phyloP scores from a whole-genome alignment of 2,329 filamentous ascomycete genomes.

The Dendrostoma leiphaemia region DNA sequence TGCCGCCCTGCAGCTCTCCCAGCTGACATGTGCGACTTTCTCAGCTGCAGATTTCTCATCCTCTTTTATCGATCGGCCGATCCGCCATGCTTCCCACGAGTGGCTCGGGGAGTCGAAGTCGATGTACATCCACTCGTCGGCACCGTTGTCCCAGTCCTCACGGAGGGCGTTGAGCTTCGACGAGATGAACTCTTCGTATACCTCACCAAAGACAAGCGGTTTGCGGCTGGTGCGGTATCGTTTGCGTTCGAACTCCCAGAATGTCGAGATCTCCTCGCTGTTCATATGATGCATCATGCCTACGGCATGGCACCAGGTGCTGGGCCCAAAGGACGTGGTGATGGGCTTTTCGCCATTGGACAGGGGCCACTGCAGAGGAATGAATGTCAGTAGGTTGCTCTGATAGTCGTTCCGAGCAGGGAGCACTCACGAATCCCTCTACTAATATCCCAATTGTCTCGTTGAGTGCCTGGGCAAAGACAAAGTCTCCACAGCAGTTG shows the following conservation, averaged over 20 bases:
- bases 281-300: constrained; percentile 56
- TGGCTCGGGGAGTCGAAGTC: constrained; percentile 25
- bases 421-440: constrained; percentile 38
- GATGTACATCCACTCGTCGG: constrained; percentile 43
- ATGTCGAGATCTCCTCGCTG: constrained; percentile 46
- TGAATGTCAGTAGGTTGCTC: background rate
- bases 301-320: constrained; percentile 56
- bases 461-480: constrained; percentile 45
- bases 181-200: constrained; percentile 46
- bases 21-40: constrained; percentile 38
- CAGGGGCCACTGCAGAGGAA: constrained; percentile 42
- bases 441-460: constrained; percentile 43
- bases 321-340: constrained; percentile 43
- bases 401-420: too few species aligned
- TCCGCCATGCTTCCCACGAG: constrained; percentile 31
- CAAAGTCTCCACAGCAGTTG: constrained; percentile 51
- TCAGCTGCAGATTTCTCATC: constrained; percentile 34
- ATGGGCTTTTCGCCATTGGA: constrained; percentile 55
- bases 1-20: constrained; percentile 41
- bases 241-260: constrained; percentile 51
- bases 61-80: constrained; percentile 31
- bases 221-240: constrained; percentile 27
- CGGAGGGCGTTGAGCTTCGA: constrained; percentile 36
- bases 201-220: constrained; percentile 43
- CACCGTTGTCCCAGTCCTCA: constrained; percentile 53